A percentile compares a stretch with the other conserved stretches of the same genome.
phyloP scores from a whole-genome alignment of 805 yeast genomes.

The Candida yuanshanica region DNA sequence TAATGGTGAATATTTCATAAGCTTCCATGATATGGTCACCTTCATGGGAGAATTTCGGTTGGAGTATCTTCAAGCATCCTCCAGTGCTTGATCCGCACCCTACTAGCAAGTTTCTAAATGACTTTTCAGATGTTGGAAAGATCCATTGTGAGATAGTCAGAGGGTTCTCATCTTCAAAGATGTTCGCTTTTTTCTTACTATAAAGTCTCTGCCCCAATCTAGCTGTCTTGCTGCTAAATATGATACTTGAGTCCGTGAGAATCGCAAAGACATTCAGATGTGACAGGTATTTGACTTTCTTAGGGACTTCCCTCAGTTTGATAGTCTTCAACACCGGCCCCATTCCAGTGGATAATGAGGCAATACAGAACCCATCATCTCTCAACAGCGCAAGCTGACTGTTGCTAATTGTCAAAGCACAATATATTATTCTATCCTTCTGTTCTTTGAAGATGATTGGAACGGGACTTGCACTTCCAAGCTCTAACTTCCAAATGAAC shows the following conservation, averaged over 20 bases:
- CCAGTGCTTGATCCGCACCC: constrained; percentile 26
- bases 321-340: constrained; percentile 21
- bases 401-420: constrained; percentile 7
- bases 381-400: constrained; percentile 23
- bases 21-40: constrained; percentile 9
- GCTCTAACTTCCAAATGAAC: constrained; percentile 14
- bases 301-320: constrained; percentile 22
- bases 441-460: constrained; percentile 19
- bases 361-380: constrained; percentile 29
- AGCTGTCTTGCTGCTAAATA: constrained; percentile 14
- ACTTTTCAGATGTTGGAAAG: constrained; percentile 17
- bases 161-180: constrained; percentile 25
- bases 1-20: constrained; percentile 12
- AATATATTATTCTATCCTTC: constrained; percentile 9
- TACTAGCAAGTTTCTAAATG: constrained; percentile 25
- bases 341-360: constrained; percentile 12
- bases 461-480: constrained; percentile 6
- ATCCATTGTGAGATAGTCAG: constrained; percentile 30
- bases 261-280: constrained; percentile 20
- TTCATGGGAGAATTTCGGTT: constrained; percentile 9
- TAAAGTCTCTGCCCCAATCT: constrained; percentile 8
- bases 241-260: constrained; percentile 14
- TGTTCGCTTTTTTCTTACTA: neutral
- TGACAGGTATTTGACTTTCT: constrained; percentile 22
- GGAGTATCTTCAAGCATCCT: constrained; percentile 19